Evolutionary conservation across 2,329 filamentous ascomycete species (phyloP).

Genomic region (Calycina marina): DNA sequence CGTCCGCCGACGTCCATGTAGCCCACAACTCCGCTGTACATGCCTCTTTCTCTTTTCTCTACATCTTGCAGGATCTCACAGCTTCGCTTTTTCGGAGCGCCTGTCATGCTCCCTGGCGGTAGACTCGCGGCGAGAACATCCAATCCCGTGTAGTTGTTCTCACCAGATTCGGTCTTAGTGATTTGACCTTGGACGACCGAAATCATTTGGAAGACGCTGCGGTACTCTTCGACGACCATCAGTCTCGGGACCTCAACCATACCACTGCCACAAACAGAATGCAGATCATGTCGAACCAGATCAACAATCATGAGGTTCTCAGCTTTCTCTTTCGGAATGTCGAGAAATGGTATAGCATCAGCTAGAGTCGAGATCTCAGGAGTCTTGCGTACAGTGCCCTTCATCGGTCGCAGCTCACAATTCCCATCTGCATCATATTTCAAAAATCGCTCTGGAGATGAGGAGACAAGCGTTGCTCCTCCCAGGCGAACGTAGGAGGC

Average conservation of each 20-base stretch:
- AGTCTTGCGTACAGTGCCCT: conserved; percentile 82
- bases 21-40: conserved; percentile 82
- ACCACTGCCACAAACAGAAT: conserved; percentile 65
- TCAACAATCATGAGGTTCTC: conserved; percentile 99
- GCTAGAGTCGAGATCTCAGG: conserved; percentile 48
- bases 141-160: conserved; percentile 41
- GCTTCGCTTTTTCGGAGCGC: conserved; percentile 83
- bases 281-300: conserved; percentile 83
- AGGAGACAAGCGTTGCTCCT: conserved; percentile 57
- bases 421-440: conserved; percentile 44
- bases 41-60: conserved; percentile 49
- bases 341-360: conserved; percentile 58
- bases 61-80: conserved; percentile 66
- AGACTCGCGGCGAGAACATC: conserved; percentile 65
- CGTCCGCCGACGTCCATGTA: conserved; percentile 77
- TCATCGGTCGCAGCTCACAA: conserved; percentile 83
- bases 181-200: conserved; percentile 62
- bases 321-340: conserved; percentile 76
- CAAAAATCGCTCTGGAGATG: conserved; percentile 82
- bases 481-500: conserved; percentile 67
- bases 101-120: conserved; percentile 91
- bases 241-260: conserved; percentile 63
- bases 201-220: conserved; percentile 82
- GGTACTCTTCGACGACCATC: conserved; percentile 80
- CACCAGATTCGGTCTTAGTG: conserved; percentile 2